Evolutionary conservation across 306 rosid genomes (phyloP), one percentile per base, ranked within the genome.

Genomic region (Aeschynomene evenia): DNA sequence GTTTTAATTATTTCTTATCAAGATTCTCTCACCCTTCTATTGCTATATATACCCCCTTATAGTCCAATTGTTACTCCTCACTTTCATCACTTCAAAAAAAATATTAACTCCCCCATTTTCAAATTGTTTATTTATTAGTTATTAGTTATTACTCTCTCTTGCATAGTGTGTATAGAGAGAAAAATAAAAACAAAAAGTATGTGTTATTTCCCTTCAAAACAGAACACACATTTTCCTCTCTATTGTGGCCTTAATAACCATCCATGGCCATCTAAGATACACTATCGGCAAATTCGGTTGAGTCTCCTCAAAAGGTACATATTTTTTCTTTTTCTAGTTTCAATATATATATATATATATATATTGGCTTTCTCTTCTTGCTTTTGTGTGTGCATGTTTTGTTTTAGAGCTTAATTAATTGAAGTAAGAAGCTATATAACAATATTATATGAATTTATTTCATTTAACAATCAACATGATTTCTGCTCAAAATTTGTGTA

Each of bases 241-340:
- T 56, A 1, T 54, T 23, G 69, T 39, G 9, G 53, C 33, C 81
- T 62, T 53, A 73, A 55, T 50, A 82, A 28, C n/a, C n/a, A n/a
- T 74, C 75, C 53, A 59, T 66, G 76, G 43, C 66, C 76, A 43
- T 64, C 86, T 23, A 86, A 68, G 62, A 79, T 63, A 42, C 74
- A 50, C 23, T 68, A 43, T 60, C 54, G 21, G 15, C 66, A 43
- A 39, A 58, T 84, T 75, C 83, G 85, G 64, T 59, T 89, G 21
- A 48, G 52, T 52, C 65, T 84, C 46, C 86, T 85, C 31, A 64
- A 71, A 51, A 91, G 96, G 98, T 91, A 20, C 10, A n/a, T n/a
- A n/a, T n/a, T n/a, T n/a, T n/a, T n/a, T n/a, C n/a, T n/a, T 22
- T 34, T 3, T 50, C 6, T 51, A 21, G 19, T 34, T 60, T 72